phyloP scores from a whole-genome alignment of 345 rosid genomes.

The Aquilaria sinensis region DNA sequence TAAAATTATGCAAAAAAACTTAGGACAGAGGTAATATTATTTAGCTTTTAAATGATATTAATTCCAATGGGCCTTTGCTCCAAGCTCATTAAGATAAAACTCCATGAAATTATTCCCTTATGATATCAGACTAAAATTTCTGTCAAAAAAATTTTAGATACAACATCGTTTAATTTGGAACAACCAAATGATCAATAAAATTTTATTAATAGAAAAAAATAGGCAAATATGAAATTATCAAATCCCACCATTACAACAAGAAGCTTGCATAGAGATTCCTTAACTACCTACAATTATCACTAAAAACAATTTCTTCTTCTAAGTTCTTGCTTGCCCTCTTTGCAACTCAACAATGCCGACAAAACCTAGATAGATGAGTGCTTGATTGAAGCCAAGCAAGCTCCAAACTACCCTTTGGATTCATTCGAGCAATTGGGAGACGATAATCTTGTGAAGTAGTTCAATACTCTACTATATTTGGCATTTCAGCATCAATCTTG shows the following conservation, averaged over 20 bases:
- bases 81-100: no score
- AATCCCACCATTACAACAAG: conserved; percentile 25
- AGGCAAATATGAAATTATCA: no score
- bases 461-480: conserved; percentile 70
- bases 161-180: no score
- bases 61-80: no score
- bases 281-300: conserved; percentile 78
- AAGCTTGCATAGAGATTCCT: conserved; percentile 66
- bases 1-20: no score
- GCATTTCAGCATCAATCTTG: conserved; percentile 91
- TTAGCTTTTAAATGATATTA: no score
- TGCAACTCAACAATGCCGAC: conserved; percentile 80
- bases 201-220: no score
- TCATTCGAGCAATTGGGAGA: conserved; percentile 53
- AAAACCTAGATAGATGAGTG: conserved; percentile 87
- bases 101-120: no score
- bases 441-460: conserved; percentile 92
- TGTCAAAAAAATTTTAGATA: no score
- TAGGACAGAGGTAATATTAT: no score
- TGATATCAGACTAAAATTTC: no score
- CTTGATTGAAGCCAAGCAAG: conserved; percentile 87
- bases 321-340: conserved; percentile 81
- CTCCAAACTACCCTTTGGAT: conserved; percentile 76
- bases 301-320: conserved; percentile 72
- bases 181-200: no score